Evolutionary conservation across 495 filamentous ascomycete species (phyloP).

Genomic region (Aspergillus ellipticus): DNA sequence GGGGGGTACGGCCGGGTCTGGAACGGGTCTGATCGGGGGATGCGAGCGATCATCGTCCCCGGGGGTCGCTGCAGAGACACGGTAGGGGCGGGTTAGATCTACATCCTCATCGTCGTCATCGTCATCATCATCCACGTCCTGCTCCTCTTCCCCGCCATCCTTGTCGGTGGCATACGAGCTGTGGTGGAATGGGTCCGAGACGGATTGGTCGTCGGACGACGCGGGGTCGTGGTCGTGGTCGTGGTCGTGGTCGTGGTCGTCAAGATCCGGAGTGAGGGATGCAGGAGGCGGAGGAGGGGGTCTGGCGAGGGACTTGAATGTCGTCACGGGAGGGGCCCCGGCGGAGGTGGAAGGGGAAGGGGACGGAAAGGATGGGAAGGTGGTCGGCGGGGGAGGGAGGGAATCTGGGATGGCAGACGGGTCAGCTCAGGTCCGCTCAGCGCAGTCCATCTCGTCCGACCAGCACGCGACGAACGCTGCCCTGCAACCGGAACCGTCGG

Average conservation of each 20-base stretch:
- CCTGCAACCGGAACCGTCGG: conserved; percentile 18
- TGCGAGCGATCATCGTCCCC: background rate
- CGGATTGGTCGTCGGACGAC: conserved; percentile 26
- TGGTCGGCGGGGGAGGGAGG: background rate
- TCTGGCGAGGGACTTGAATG: conserved; percentile 17
- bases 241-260: no score
- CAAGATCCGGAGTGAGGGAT: conserved; percentile 20
- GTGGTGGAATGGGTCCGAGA: conserved; percentile 29
- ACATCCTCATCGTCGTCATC: background rate
- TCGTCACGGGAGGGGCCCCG: background rate
- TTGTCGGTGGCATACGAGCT: conserved; percentile 25
- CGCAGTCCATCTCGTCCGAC: background rate
- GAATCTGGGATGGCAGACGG: background rate
- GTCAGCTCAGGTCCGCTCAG: background rate
- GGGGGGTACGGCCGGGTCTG: background rate
- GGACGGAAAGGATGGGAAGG: conserved; percentile 2
- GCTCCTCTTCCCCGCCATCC: conserved; percentile 1
- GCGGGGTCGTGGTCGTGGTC: conserved; percentile 28
- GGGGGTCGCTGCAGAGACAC: background rate
- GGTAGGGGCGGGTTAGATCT: background rate
- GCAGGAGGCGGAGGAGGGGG: conserved; percentile 19
- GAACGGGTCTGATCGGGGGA: background rate
- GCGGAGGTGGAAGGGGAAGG: background rate
- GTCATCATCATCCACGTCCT: background rate
- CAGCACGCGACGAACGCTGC: conserved; percentile 4